phyloP scores from a whole-genome alignment of 805 yeast genomes.

The Saturnispora zaruensis region DNA sequence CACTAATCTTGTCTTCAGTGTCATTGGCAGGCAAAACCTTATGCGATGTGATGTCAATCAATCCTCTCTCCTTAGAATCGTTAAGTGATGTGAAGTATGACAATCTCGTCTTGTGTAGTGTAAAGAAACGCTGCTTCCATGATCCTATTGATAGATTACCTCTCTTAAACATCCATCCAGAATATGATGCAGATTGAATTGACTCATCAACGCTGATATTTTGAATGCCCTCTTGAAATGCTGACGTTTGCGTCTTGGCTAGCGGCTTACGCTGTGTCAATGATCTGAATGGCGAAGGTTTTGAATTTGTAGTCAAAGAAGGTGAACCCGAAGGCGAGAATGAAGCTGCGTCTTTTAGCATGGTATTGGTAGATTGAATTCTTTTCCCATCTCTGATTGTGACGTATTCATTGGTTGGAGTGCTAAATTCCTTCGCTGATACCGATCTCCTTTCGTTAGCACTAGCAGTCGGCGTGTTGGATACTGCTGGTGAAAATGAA shows the following conservation, averaged over 20 bases:
- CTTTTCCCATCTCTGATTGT: slow-evolving; percentile 28
- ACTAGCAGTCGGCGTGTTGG: background rate
- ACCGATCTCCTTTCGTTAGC: slow-evolving; percentile 40
- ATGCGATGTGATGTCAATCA: slow-evolving; percentile 94
- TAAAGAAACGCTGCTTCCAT: slow-evolving; percentile 84
- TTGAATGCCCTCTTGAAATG: slow-evolving; percentile 83
- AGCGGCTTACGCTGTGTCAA: slow-evolving; percentile 32
- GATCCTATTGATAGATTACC: slow-evolving; percentile 79
- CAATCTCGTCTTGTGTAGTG: slow-evolving; percentile 85
- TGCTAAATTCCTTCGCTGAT: slow-evolving; percentile 36
- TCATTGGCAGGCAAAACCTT: slow-evolving; percentile 76
- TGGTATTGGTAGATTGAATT: slow-evolving; percentile 29
- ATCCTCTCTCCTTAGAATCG: slow-evolving; percentile 81
- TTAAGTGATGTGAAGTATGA: slow-evolving; percentile 75
- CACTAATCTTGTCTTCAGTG: slow-evolving; percentile 66
- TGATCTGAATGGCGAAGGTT: slow-evolving; percentile 30
- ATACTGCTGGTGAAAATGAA: background rate
- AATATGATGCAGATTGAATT: slow-evolving; percentile 59
- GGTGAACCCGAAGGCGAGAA: slow-evolving; percentile 14
- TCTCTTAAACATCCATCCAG: slow-evolving; percentile 96
- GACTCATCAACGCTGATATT: slow-evolving; percentile 69
- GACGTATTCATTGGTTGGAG: background rate
- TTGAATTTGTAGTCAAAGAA: slow-evolving; percentile 32
- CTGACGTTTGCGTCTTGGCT: slow-evolving; percentile 58
- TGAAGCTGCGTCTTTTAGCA: slow-evolving; percentile 5